Evolutionary conservation across 139 green algal genomes (phyloP).

Genomic region (Coelastrella sp.): DNA sequence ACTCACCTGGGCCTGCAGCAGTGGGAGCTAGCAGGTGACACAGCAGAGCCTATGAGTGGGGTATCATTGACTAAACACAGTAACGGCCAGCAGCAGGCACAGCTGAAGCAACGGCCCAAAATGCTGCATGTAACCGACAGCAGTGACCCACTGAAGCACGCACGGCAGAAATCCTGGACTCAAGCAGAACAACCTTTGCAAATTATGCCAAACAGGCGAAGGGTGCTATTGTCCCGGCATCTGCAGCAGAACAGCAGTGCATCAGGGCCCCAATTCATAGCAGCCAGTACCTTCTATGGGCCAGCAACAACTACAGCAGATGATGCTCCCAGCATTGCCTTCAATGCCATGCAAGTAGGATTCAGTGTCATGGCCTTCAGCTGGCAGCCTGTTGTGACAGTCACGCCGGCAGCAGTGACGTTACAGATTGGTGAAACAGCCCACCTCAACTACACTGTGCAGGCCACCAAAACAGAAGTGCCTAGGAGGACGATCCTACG

Average conservation of each 20-base stretch:
- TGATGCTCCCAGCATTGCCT: not conserved
- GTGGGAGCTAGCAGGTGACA: no score
- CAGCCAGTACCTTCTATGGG: not conserved
- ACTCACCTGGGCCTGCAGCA: no score
- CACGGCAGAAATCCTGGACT: not conserved
- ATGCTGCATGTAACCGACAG: no score
- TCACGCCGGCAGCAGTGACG: not conserved
- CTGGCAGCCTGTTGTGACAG: constrained; percentile 21
- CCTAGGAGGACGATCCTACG: not conserved
- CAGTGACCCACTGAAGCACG: not conserved
- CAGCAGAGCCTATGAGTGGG: no score
- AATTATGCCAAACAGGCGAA: not conserved
- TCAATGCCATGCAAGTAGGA: not conserved
- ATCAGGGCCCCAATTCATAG: not conserved
- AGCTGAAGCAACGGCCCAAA: no score
- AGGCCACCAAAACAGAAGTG: not conserved
- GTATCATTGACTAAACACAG: no score
- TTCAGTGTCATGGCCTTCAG: not conserved
- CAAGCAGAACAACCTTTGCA: not conserved
- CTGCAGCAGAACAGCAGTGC: not conserved
- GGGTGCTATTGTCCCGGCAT: not conserved
- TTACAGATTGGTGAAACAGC: not conserved
- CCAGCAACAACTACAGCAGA: not conserved
- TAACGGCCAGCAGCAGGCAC: no score
- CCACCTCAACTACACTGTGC: constrained; percentile 8